A percentile compares a stretch with the other conserved stretches of the same genome.
Conservation (phyloP, 345 rosid genomes). For the Pelargonium nanum region DNA sequence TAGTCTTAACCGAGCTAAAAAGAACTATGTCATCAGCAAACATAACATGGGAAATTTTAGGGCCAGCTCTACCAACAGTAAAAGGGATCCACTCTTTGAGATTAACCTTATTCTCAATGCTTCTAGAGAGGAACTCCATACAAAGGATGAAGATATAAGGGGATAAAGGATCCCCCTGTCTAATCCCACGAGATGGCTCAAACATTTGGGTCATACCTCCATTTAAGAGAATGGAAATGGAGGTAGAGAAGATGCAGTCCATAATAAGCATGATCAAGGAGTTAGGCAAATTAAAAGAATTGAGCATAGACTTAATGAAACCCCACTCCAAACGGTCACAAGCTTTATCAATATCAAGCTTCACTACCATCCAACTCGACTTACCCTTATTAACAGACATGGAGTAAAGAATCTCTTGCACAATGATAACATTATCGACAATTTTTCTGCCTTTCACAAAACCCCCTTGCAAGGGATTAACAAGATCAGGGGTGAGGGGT, state of each 20-base stretch:
- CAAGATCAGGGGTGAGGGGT: background rate
- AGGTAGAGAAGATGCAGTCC: background rate
- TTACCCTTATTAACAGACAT: background rate
- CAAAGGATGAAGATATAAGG: constrained; percentile 1
- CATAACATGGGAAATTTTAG: too few relatives aligned
- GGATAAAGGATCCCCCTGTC: background rate
- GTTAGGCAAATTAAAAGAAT: background rate
- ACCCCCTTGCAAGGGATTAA: background rate
- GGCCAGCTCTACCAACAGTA: too few relatives aligned
- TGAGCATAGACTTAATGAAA: background rate
- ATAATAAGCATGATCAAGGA: background rate
- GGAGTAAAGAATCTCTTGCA: too few relatives aligned
- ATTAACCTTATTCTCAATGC: too few relatives aligned
- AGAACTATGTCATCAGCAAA: too few relatives aligned
- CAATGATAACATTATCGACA: background rate
- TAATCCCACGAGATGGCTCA: background rate
- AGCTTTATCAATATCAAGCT: background rate
- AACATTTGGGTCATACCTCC: background rate
- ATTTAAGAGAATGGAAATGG: background rate
- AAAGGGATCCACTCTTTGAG: too few relatives aligned
- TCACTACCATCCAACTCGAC: background rate
- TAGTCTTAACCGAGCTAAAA: too few relatives aligned
- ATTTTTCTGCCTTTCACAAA: background rate
- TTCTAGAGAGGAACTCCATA: too few relatives aligned
- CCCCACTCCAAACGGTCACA: background rate